Evolutionary conservation across 2,329 filamentous ascomycete species (phyloP).

Genomic region (Neurospora sp.): DNA sequence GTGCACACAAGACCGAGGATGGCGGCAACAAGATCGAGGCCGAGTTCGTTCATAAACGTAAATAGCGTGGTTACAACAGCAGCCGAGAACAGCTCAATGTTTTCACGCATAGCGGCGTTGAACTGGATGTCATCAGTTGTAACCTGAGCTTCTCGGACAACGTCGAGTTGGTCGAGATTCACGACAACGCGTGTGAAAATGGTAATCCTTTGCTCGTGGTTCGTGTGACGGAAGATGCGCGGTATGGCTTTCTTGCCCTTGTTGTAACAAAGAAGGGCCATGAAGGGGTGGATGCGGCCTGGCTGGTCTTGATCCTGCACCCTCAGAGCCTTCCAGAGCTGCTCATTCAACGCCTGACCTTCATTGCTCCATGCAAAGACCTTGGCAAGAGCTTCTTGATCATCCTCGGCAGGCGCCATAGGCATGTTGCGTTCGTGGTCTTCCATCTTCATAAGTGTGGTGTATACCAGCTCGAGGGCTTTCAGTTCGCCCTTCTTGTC

Average conservation of each 20-base stretch:
- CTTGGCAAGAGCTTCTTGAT: slow-evolving; percentile 58
- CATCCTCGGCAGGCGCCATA: slow-evolving; percentile 47
- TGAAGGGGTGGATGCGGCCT: slow-evolving; percentile 68
- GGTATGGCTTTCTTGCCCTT: slow-evolving; percentile 97
- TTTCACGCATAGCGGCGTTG: slow-evolving; percentile 73
- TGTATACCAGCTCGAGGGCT: slow-evolving; percentile 84
- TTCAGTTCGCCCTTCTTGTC: slow-evolving; percentile 76
- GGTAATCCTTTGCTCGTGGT: slow-evolving; percentile 85
- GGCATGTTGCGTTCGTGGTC: slow-evolving; percentile 81
- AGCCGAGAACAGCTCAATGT: slow-evolving; percentile 81
- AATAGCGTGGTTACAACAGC: slow-evolving; percentile 86
- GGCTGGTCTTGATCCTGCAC: slow-evolving; percentile 74
- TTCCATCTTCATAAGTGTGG: slow-evolving; percentile 83
- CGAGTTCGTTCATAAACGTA: slow-evolving; percentile 81
- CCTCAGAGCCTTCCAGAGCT: slow-evolving; percentile 79
- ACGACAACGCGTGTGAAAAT: slow-evolving; percentile 93
- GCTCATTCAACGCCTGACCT: slow-evolving; percentile 60
- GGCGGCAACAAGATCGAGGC: slow-evolving; percentile 82
- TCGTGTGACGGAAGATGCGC: slow-evolving; percentile 87
- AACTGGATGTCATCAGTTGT: slow-evolving; percentile 60
- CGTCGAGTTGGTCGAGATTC: slow-evolving; percentile 84
- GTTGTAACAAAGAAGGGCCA: slow-evolving; percentile 83
- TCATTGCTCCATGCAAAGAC: slow-evolving; percentile 73
- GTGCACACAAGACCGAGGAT: slow-evolving; percentile 78
- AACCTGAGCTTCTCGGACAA: slow-evolving; percentile 72